These are phyloP conservation scores for Podila epigama DNA, from an alignment of 192 early-diverging fungal genomes.

Conservation along the genomic window DNA sequence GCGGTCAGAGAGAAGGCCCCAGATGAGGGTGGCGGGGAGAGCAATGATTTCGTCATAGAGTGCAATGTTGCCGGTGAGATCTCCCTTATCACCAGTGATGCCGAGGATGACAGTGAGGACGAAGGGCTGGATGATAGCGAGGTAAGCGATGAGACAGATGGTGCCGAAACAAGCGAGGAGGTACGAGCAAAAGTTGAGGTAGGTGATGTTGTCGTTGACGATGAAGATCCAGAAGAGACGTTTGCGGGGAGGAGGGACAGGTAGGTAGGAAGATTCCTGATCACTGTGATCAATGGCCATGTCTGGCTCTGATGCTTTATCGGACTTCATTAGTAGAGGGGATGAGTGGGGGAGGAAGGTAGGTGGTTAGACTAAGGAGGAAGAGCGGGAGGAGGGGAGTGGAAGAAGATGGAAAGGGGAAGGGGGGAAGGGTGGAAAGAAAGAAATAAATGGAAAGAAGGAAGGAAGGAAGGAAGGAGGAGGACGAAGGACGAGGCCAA, in stretches of 20 bases:
- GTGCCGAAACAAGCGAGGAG: conserved; percentile 15
- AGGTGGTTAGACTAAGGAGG: background rate
- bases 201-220: conserved; percentile 29
- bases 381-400: background rate
- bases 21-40: conserved; percentile 59
- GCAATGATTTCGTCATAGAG: conserved; percentile 73
- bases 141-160: conserved; percentile 47
- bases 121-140: conserved; percentile 51
- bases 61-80: conserved; percentile 62
- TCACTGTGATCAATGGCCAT: background rate
- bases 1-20: conserved; percentile 69
- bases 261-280: background rate
- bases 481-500: background rate
- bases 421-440: background rate
- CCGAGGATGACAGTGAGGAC: conserved; percentile 43
- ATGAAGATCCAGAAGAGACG: conserved; percentile 42
- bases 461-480: background rate
- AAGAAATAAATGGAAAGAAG: background rate
- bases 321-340: background rate
- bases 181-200: conserved; percentile 36
- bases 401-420: background rate
- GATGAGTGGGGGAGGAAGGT: background rate
- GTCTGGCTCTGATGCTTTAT: background rate
- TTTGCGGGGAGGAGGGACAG: background rate
- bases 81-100: conserved; percentile 25